Conservation (phyloP, 2,329 filamentous ascomycete species). For the Penicillium brasilianum region DNA sequence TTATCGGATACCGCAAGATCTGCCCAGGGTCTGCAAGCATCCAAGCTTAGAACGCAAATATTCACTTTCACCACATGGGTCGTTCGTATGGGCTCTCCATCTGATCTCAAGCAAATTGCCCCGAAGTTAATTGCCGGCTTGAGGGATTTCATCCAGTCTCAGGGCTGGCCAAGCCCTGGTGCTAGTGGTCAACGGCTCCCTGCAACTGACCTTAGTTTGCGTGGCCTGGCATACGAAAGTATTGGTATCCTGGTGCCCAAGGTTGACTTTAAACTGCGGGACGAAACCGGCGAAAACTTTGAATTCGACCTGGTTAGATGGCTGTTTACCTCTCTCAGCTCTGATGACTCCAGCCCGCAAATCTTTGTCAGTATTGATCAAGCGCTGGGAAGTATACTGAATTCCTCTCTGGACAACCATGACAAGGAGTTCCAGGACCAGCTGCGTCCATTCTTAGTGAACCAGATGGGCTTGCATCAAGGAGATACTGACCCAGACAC, state of each 20-base stretch:
- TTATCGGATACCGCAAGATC: slow-evolving; percentile 48
- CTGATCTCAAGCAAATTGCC: slow-evolving; percentile 69
- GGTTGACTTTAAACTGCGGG: slow-evolving; percentile 44
- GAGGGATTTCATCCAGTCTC: slow-evolving; percentile 73
- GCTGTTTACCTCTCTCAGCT: slow-evolving; percentile 81
- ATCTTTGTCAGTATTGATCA: slow-evolving; percentile 89
- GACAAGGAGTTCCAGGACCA: slow-evolving; percentile 49
- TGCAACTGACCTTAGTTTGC: slow-evolving; percentile 67
- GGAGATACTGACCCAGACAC: slow-evolving; percentile 46
- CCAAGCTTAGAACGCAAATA: slow-evolving; percentile 79
- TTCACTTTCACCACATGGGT: slow-evolving; percentile 89
- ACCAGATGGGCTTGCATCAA: slow-evolving; percentile 64
- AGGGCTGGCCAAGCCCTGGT: slow-evolving; percentile 78
- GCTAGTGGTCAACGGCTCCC: slow-evolving; percentile 59
- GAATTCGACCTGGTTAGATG: slow-evolving; percentile 66
- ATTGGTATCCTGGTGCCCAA: slow-evolving; percentile 75
- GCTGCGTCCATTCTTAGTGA: slow-evolving; percentile 65
- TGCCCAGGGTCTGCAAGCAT: slow-evolving; percentile 70
- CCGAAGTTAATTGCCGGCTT: slow-evolving; percentile 71
- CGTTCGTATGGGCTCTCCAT: slow-evolving; percentile 70
- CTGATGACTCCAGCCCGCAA: slow-evolving; percentile 74
- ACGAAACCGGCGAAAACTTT: slow-evolving; percentile 48
- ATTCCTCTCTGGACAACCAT: slow-evolving; percentile 57
- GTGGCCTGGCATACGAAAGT: slow-evolving; percentile 85
- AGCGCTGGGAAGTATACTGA: slow-evolving; percentile 78